Evolutionary conservation across 352 stramenopile genomes (phyloP), one percentile per base, ranked within the genome.

Genomic region (Globisporangium spiculum): DNA sequence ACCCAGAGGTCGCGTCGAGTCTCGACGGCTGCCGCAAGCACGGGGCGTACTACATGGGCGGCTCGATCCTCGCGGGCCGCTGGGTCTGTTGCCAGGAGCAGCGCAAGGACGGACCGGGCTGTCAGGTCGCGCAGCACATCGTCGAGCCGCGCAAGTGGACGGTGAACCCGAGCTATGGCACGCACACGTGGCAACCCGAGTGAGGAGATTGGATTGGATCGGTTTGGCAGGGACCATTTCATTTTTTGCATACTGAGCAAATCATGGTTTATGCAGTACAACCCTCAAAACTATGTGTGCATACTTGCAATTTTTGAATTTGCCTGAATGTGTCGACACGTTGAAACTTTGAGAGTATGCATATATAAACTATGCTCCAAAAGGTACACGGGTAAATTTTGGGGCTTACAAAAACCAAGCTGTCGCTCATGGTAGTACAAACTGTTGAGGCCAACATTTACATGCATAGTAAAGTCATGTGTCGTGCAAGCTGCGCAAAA

Each of bases 71-170:
- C 32, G 70, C 79, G 5, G 76, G 81, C 0, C 72, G 75, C 24
- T 89, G 81, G 81, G 70, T 80, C 14, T 89, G 79, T 66, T 89
- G 81, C 55, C 71, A 81, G 32, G 79, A 89, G 46, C 75, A 69
- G 2, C 62, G 66, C 18, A 24, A 27, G 1, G 61, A 84, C 32
- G 81, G 77, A 0, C 62, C 74, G 7, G 79, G 75, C 32, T 89
- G 79, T 24, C 44, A 78, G 1, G 65, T 72, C 24, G 64, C 68
- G 1, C 60, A 70, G 26, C 81, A 89, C 60, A 83, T 77, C 38
- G 63, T 61, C 0, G 59, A 27, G 8, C 14, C 32, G 26, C 78
- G 78, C 20, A 60, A 18, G 26, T 89, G 77, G 79, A 79, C 67
- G 0, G 14, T 52, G 16, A 76, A 88, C 30, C 66, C 69, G 0